Conservation (phyloP, 1,284 basidiomycete genomes). For the Malassezia yamatoensis region DNA sequence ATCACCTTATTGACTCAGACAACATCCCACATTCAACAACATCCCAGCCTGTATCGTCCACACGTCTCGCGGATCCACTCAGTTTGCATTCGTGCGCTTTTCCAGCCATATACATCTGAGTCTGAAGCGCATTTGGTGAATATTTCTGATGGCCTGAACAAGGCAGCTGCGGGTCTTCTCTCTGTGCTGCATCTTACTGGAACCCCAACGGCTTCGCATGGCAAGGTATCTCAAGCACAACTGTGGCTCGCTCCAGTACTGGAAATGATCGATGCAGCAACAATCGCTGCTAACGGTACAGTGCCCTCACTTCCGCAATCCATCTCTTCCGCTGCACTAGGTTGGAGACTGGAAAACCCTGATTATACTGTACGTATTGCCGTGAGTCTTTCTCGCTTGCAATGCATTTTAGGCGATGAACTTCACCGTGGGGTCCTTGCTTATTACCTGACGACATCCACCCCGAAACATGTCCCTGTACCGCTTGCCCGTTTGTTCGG, state of each 20-base stretch:
- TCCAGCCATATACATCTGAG: background rate
- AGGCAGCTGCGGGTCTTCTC: constrained; percentile 20
- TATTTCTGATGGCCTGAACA: constrained; percentile 8
- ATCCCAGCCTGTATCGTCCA: constrained; percentile 25
- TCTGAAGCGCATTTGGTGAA: constrained; percentile 1
- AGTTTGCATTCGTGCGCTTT: constrained; percentile 20
- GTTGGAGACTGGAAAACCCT: background rate
- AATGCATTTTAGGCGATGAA: constrained; percentile 17
- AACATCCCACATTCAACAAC: constrained; percentile 18
- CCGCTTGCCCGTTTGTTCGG: constrained; percentile 56
- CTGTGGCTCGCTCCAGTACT: constrained; percentile 26
- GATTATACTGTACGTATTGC: constrained; percentile 17
- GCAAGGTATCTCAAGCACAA: constrained; percentile 26
- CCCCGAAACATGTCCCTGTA: constrained; percentile 61
- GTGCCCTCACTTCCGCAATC: constrained; percentile 15
- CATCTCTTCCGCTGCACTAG: background rate
- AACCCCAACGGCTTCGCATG: constrained; percentile 2
- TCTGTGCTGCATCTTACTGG: constrained; percentile 30
- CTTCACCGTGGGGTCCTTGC: constrained; percentile 13
- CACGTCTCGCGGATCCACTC: constrained; percentile 22
- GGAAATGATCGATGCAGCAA: constrained; percentile 17
- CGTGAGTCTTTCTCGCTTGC: constrained; percentile 15
- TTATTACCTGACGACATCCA: constrained; percentile 47
- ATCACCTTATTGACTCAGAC: constrained; percentile 13
- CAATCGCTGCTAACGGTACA: constrained; percentile 17